Base-by-base conservation (phyloP, 225 moss, liverwort and hornwort genomes). In the Neckera pumila region DNA sequence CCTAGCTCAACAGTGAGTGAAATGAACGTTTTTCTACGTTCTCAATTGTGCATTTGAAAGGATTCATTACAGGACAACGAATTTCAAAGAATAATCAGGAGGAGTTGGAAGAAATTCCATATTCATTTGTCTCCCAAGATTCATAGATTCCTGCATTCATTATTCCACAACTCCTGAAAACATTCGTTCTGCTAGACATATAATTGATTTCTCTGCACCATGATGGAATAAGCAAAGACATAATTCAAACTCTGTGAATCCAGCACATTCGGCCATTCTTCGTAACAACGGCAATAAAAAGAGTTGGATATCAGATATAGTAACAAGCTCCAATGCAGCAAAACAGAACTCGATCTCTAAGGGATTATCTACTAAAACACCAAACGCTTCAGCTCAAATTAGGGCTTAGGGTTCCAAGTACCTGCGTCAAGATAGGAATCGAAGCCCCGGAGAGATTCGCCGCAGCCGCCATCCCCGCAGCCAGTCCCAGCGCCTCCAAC, bases 381-480 rank as follows among this genome's bases (percentile, higher is more conserved):
- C 11, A 49, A 22, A 76, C 7, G 31, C 51, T 53, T 31, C 38
- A 17, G 22, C 63, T 40, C 7, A 42, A 64, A 38, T 65, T 54
- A 65, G 78, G 78, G 54, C 51, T 86, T 56, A 21, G 28, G 54
- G 28, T 28, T 67, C 17, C 47, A 82, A 65, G 20, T 27, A 86
- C 86, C 89, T 89, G 89, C 14, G 89, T 89, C 79, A 89, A 62
- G 79, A 89, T 72, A 5, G 89, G 89, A 33, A 89, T 85, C 12
- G 85, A 61, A 53, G 89, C 89, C 31, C 85, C 89, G 15, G 85
- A 61, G 61, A 89, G 85, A 63, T 89, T 89, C 10, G 85, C 89
- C 13, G 85, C 89, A 40, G 89, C 89, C 53, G 89, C 89, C 89
- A 89, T 89, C 7, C 89, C 89, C 3, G 62, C 21, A 1, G 89